phyloP scores from a whole-genome alignment of 208 protist genomes.

The Herpetomonas muscarum region DNA sequence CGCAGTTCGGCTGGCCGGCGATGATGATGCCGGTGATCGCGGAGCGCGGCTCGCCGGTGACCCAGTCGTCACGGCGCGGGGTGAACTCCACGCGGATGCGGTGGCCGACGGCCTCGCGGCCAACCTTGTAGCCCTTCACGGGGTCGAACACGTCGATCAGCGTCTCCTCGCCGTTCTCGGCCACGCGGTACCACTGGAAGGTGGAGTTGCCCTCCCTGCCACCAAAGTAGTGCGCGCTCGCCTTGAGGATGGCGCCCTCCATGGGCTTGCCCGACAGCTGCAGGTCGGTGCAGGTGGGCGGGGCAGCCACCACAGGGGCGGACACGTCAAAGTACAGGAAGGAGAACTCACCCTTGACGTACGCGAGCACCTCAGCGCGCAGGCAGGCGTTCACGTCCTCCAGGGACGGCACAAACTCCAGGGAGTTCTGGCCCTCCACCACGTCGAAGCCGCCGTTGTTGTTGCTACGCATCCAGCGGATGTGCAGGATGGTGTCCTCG shows the following conservation, averaged over 20 bases:
- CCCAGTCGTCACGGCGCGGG: constrained; percentile 87
- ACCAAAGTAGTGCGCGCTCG: constrained; percentile 82
- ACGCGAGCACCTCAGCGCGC: constrained; percentile 86
- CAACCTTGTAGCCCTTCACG: constrained; percentile 82
- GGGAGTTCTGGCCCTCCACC: constrained; percentile 84
- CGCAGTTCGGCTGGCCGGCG: constrained; percentile 72
- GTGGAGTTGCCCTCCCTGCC: constrained; percentile 85
- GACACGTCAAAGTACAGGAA: constrained; percentile 91
- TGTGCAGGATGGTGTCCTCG: constrained; percentile 85
- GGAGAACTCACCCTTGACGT: constrained; percentile 84
- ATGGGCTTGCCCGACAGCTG: constrained; percentile 73
- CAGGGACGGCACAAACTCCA: constrained; percentile 67
- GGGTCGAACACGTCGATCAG: constrained; percentile 65
- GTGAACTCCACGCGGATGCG: constrained; percentile 85
- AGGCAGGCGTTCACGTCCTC: constrained; percentile 84
- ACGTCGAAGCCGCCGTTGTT: constrained; percentile 70
- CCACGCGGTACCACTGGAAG: constrained; percentile 83
- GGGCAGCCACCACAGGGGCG: constrained; percentile 68
- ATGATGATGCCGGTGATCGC: constrained; percentile 55
- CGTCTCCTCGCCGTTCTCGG: constrained; percentile 55
- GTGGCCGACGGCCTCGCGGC: constrained; percentile 74
- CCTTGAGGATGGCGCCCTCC: constrained; percentile 76
- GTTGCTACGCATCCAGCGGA: constrained; percentile 89
- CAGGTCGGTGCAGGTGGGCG: constrained; percentile 74
- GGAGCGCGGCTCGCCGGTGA: constrained; percentile 78